phyloP scores from a whole-genome alignment of 2,329 filamentous ascomycete genomes.

The Fusarium continuum region DNA sequence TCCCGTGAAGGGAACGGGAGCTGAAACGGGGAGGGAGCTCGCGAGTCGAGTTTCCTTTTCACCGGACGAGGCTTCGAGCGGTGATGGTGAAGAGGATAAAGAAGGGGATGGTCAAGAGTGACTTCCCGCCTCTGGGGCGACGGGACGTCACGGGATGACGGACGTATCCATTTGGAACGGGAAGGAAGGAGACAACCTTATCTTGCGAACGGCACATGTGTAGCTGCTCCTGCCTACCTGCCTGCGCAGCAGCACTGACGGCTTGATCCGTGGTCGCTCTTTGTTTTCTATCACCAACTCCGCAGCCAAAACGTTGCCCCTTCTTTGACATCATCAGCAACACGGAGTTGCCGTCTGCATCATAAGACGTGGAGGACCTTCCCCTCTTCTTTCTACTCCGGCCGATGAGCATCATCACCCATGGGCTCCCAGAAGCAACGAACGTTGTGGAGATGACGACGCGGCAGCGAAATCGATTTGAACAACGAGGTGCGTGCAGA shows the following conservation, averaged over 20 bases:
- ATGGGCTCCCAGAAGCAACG: background rate
- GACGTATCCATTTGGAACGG: constrained; percentile 2
- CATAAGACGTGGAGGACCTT: background rate
- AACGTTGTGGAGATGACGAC: constrained; percentile 13
- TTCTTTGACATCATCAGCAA: background rate
- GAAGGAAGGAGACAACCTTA: constrained; percentile 3
- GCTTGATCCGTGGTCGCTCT: background rate
- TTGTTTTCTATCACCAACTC: constrained; percentile 1
- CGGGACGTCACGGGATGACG: constrained; percentile 29
- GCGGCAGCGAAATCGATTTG: background rate
- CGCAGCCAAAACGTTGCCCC: background rate
- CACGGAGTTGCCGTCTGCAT: background rate
- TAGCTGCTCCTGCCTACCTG: background rate
- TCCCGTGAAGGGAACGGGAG: constrained; percentile 28
- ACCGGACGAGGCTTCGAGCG: background rate
- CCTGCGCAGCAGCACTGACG: background rate
- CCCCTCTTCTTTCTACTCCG: constrained; percentile 20
- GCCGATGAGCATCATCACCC: background rate
- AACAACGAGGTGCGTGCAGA: background rate
- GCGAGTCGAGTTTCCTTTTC: background rate
- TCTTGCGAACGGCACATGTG: background rate
- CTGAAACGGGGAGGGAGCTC: constrained; percentile 2
- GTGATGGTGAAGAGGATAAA: background rate
- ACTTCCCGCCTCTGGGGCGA: constrained; percentile 17
- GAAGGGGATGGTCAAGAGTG: background rate